Base-by-base conservation (phyloP, 768 basidiomycete species). In the Mycena maculata region DNA sequence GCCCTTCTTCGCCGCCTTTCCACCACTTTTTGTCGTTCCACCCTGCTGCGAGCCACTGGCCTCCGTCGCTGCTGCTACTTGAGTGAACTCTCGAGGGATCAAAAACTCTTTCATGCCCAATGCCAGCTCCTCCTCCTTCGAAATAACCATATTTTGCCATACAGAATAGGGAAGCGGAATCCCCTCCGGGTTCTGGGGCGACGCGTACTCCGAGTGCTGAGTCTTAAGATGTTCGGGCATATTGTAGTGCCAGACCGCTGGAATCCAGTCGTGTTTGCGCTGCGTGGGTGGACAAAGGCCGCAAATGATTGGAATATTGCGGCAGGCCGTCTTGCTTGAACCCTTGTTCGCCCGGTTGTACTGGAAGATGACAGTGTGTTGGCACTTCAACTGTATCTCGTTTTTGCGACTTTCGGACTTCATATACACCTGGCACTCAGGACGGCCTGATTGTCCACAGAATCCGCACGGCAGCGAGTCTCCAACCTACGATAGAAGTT, bases 351-450 rank as follows among this genome's bases (percentile, higher is more conserved):
- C 52, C 10, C 20, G 8, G 7, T 54, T 54, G 33, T 54, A 54
- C 13, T 54, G 52, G 15, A 54, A 54, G 11, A 7, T 23, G 4
- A 16, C 15, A 33, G 9, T 10, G 13, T 38, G 38, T 33, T 38
- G 52, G 52, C 52, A 54, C 12, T 54, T 39, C 2, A 33, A 38
- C n/a, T 39, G 20, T 1, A 54, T 38, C 4, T 54, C 52, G 15
- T 39, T 54, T n/a, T 39, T 54, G 5, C 23, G 22, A 22, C 52
- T 54, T 8, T 54, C n/a, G 2, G 52, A 33, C 13, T 54, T 54
- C 52, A 52, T 52, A 16, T 6, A n/a, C 18, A 52, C 50, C n/a
- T 52, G 38, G 18, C 54, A 56, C 18, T 56, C 54, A 2, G 54
- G 25, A 22, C 54, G 54, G 1, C 54, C 54, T 4, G 54, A 56